Percentiles rank a stretch among this genome's conserved stretches.
Conservation (phyloP, 140 eudicot genomes). For the Anethum foeniculum region DNA sequence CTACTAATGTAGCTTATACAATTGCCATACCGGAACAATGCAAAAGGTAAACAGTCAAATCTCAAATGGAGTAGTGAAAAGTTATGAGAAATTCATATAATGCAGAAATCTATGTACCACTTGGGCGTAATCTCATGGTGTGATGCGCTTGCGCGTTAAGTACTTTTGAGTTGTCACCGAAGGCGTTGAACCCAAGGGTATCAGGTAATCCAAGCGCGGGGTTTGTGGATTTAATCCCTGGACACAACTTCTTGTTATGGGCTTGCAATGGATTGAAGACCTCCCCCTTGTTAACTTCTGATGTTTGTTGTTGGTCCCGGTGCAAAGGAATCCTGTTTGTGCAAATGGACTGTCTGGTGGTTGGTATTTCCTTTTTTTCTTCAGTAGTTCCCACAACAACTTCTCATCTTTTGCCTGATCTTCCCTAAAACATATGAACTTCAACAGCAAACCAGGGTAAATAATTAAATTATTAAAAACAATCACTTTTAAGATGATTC, state of each 20-base stretch:
- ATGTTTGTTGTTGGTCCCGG: slow-evolving; percentile 27
- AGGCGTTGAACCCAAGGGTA: slow-evolving; percentile 64
- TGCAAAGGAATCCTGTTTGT: slow-evolving; percentile 36
- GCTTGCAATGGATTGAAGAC: slow-evolving; percentile 24
- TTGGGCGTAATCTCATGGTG: slow-evolving; percentile 20
- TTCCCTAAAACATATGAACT: slow-evolving; percentile 32
- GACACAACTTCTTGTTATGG: slow-evolving; percentile 17
- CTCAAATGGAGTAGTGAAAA: slow-evolving; percentile 1
- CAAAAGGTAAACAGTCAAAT: slow-evolving; percentile 3
- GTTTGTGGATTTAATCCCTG: slow-evolving; percentile 20
- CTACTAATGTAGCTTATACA: neutral
- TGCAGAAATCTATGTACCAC: slow-evolving; percentile 9
- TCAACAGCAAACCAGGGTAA: slow-evolving; percentile 4
- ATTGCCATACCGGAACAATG: neutral
- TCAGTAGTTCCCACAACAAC: slow-evolving; percentile 52
- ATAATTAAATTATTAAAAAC: too few species aligned
- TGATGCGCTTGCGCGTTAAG: slow-evolving; percentile 20
- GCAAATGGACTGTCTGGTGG: slow-evolving; percentile 51
- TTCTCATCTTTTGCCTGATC: slow-evolving; percentile 55
- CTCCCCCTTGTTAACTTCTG: slow-evolving; percentile 22
- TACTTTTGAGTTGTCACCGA: slow-evolving; percentile 28
- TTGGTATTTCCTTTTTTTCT: slow-evolving; percentile 35
- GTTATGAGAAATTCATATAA: neutral
- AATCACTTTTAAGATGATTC: neutral
- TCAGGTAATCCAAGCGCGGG: slow-evolving; percentile 19